Evolutionary conservation across 257 asterid genomes (phyloP), one percentile per base, ranked within the genome.

Genomic region (Nyctanthes arbortristis): DNA sequence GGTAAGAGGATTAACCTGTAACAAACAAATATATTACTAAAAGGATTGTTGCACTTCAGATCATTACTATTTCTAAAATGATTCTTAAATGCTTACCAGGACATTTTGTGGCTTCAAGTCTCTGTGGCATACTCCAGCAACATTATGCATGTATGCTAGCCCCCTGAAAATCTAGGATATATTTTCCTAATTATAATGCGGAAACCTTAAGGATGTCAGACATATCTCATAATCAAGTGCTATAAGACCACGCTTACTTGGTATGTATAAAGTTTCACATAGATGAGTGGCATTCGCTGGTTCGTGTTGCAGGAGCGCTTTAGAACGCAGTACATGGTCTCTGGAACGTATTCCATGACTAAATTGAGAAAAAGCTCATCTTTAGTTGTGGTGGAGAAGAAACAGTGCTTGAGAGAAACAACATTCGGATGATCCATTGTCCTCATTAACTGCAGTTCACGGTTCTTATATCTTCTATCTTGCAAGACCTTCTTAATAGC

Each of bases 91-190:
- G 40, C 80, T 40, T 85, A 88, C 97, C 93, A 93, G 80, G 69
- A 93, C 93, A 78, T 93, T 90, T 82, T 93, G 97, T 75, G 98
- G 97, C 80, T 93, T 93, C 87, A 93, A 79, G 77, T 93, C 98
- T 82, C 98, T 83, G 71, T 90, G 98, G 78, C 98, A 93, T 73
- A 90, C 95, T 30, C 93, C 90, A 68, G 95, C 82, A 81, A 93
- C 98, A 75, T 90, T 75, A 73, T 93, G 98, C 98, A 93, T 88
- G 76, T 93, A 93, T 0, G 98, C 98, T 84, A 92, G 78, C 67
- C 98, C 98, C 78, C 95, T 84, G 79, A 93, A 90, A 69, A 93
- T 91, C 98, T 93, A 88, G 67, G 70, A 65, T 66, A 71, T 1
- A n/a, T 60, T 69, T n/a, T 59, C 65, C 57, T 31, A 37, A 54